Percentiles rank a stretch among this genome's conserved stretches.
phyloP scores from a whole-genome alignment of 345 rosid genomes.

The Barbarea vulgaris region DNA sequence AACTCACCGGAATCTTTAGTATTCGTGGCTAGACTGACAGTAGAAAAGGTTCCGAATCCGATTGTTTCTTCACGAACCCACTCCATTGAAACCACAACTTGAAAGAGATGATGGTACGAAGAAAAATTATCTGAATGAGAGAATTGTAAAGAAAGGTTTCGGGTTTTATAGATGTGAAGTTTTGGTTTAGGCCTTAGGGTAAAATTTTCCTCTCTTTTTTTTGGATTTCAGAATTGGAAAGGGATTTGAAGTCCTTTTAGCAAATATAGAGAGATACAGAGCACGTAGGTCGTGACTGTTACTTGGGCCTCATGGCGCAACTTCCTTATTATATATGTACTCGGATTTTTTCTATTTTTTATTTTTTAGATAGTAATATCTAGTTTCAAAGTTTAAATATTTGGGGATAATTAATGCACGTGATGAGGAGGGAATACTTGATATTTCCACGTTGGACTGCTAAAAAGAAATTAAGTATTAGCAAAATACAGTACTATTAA shows the following conservation, averaged over 20 bases:
- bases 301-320: slow-evolving; percentile 27
- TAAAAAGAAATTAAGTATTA: slow-evolving; percentile 4
- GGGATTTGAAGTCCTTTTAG: not conserved
- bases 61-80: slow-evolving; percentile 69
- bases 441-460: slow-evolving; percentile 22
- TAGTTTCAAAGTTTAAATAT: not conserved
- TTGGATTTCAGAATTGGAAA: slow-evolving; percentile 7
- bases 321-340: slow-evolving; percentile 24
- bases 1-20: not conserved
- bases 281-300: slow-evolving; percentile 37
- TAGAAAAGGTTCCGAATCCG: slow-evolving; percentile 68
- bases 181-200: not conserved
- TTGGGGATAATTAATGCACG: slow-evolving; percentile 17
- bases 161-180: slow-evolving; percentile 18
- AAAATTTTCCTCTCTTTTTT: not conserved
- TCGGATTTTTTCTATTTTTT: not conserved
- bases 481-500: no score
- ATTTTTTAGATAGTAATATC: not conserved
- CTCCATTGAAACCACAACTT: slow-evolving; percentile 42
- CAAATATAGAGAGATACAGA: slow-evolving; percentile 19
- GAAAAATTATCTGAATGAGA: not conserved
- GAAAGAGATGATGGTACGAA: not conserved
- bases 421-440: slow-evolving; percentile 30
- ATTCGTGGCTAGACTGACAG: slow-evolving; percentile 49
- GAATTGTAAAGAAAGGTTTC: not conserved